Percentiles rank a stretch among this genome's conserved stretches.
Conservation (phyloP, 306 rosid species). For the Biancaea sappan region DNA sequence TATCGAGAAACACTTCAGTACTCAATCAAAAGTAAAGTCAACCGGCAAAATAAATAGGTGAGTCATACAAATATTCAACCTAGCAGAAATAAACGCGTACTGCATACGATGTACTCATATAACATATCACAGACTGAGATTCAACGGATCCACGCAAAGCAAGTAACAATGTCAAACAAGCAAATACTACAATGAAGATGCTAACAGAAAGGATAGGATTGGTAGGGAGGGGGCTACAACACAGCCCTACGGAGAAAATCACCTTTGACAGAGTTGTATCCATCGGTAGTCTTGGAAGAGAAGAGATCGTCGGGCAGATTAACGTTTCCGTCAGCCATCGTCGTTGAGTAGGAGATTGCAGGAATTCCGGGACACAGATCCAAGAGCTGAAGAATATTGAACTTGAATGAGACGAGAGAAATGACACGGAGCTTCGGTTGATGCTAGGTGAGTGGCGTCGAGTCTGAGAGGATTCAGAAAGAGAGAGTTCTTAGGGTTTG, state of each 20-base stretch:
- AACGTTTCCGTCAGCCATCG: constrained; percentile 56
- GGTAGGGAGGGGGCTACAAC: background rate
- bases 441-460: background rate
- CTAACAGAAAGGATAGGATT: background rate
- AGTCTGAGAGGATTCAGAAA: constrained; percentile 16
- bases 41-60: background rate
- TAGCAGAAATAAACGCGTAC: constrained; percentile 28
- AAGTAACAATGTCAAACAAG: constrained; percentile 24
- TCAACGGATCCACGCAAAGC: constrained; percentile 45
- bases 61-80: constrained; percentile 10
- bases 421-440: constrained; percentile 21
- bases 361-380: constrained; percentile 35
- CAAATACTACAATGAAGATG: background rate
- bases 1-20: constrained; percentile 37
- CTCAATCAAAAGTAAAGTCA: constrained; percentile 43
- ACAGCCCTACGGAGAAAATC: constrained; percentile 34
- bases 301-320: constrained; percentile 73
- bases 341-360: constrained; percentile 37
- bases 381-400: constrained; percentile 13
- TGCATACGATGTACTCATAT: constrained; percentile 29
- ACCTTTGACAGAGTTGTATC: constrained; percentile 49
- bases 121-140: constrained; percentile 35
- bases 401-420: constrained; percentile 33
- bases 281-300: constrained; percentile 50
- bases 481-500: constrained; percentile 50